Conservation (phyloP, 352 stramenopile genomes). For the Pythium dissimile region DNA sequence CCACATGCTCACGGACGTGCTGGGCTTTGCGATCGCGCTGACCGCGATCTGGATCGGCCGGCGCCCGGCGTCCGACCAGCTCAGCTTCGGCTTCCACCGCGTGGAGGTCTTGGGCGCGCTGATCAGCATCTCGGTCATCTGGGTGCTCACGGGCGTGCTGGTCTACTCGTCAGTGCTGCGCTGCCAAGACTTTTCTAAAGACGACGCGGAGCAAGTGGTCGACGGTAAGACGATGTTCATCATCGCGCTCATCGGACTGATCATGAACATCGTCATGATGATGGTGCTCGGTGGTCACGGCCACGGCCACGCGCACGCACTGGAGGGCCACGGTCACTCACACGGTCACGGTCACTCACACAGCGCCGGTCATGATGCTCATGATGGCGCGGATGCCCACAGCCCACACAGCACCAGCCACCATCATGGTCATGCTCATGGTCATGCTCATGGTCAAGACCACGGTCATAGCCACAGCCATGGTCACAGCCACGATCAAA, state of each 20-base stretch:
- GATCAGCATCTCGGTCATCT: slow-evolving; percentile 92
- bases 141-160: slow-evolving; percentile 92
- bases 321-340: slow-evolving; percentile 15
- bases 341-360: slow-evolving; percentile 25
- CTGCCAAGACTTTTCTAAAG: slow-evolving; percentile 66
- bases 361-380: slow-evolving; percentile 15
- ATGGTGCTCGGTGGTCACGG: slow-evolving; percentile 72
- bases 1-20: slow-evolving; percentile 70
- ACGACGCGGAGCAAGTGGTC: slow-evolving; percentile 76
- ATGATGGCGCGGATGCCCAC: slow-evolving; percentile 28
- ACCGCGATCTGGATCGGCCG: slow-evolving; percentile 68
- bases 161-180: slow-evolving; percentile 91
- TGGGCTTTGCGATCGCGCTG: slow-evolving; percentile 75
- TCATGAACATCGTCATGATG: slow-evolving; percentile 95
- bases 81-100: slow-evolving; percentile 94
- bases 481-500: slow-evolving; percentile 16
- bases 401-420: slow-evolving; percentile 18
- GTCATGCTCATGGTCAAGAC: slow-evolving; percentile 20
- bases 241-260: slow-evolving; percentile 92
- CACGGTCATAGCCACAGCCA: slow-evolving; percentile 28
- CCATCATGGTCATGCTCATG: slow-evolving; percentile 3
- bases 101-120: slow-evolving; percentile 96
- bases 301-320: slow-evolving; percentile 37
- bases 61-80: slow-evolving; percentile 39
- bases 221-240: slow-evolving; percentile 97